phyloP scores from a whole-genome alignment of 2,329 filamentous ascomycete species.

The Epichloe scottii region DNA sequence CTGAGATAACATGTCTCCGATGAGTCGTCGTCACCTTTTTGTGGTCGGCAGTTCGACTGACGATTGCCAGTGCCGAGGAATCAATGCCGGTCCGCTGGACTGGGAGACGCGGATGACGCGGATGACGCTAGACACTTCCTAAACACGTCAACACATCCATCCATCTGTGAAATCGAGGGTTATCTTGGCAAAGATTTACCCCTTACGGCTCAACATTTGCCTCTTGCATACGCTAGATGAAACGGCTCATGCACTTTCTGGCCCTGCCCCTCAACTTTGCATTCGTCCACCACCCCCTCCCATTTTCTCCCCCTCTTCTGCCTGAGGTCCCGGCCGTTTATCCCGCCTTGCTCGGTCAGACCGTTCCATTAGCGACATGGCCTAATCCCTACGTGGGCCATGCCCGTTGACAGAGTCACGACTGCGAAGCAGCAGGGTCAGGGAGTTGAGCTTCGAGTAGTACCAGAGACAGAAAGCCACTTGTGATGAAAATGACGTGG shows the following conservation, averaged over 20 bases:
- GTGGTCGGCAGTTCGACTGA: not conserved
- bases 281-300: not conserved
- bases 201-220: not conserved
- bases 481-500: not conserved
- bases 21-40: not conserved
- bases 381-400: not conserved
- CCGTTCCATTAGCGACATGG: not conserved
- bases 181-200: not conserved
- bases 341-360: not conserved
- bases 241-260: not conserved
- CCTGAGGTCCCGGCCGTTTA: not conserved
- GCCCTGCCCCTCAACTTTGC: not conserved
- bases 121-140: not conserved
- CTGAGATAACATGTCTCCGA: not conserved
- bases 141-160: not conserved
- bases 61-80: not conserved
- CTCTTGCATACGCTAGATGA: not conserved
- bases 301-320: not conserved
- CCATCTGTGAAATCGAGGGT: no score
- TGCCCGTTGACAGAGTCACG: not conserved
- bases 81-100: not conserved
- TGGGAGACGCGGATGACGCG: not conserved
- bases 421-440: not conserved
- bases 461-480: not conserved
- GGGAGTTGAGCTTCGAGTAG: not conserved